Evolutionary conservation across 768 basidiomycete genomes (phyloP).

Genomic region (Suillus alpinus): DNA sequence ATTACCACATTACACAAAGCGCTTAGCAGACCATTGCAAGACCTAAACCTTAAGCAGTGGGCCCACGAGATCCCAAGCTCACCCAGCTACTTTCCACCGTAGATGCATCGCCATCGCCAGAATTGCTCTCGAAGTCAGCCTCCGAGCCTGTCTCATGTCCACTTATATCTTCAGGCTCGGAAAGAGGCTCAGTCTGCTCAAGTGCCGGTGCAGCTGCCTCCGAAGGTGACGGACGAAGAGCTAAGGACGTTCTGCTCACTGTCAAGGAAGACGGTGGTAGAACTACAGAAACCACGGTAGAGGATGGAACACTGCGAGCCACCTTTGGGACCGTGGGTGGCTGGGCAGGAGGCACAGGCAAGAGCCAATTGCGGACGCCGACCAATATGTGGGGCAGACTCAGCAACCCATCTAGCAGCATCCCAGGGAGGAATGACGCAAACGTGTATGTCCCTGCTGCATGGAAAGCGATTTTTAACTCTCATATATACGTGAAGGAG

Average conservation of each 20-base stretch:
- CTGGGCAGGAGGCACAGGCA: conserved; percentile 46
- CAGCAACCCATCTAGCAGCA: conserved; percentile 62
- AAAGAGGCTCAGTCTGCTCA: conserved; percentile 11
- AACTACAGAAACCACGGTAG: conserved; percentile 1
- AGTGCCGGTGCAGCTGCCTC: neutral
- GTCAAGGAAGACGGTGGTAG: conserved; percentile 1
- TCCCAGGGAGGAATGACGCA: conserved; percentile 67
- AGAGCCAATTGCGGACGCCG: conserved; percentile 57
- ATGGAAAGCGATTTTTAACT: conserved; percentile 11
- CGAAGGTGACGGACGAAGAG: neutral
- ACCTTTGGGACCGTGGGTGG: conserved; percentile 26
- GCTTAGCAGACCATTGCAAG: neutral
- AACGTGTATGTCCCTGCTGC: conserved; percentile 68
- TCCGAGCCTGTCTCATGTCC: conserved; percentile 55
- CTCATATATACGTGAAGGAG: neutral
- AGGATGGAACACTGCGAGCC: conserved; percentile 11
- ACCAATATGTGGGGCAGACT: conserved; percentile 66
- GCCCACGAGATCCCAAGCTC: conserved; percentile 41
- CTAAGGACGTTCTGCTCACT: neutral
- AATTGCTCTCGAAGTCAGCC: conserved; percentile 66
- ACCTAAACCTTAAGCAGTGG: conserved; percentile 16
- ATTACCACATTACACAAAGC: neutral
- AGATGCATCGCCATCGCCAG: conserved; percentile 47
- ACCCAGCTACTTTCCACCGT: conserved; percentile 69
- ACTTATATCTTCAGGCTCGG: conserved; percentile 6